A percentile compares a stretch with the other conserved stretches of the same genome.
phyloP scores from a whole-genome alignment of 208 protist genomes.

The Strigomonas galati region DNA sequence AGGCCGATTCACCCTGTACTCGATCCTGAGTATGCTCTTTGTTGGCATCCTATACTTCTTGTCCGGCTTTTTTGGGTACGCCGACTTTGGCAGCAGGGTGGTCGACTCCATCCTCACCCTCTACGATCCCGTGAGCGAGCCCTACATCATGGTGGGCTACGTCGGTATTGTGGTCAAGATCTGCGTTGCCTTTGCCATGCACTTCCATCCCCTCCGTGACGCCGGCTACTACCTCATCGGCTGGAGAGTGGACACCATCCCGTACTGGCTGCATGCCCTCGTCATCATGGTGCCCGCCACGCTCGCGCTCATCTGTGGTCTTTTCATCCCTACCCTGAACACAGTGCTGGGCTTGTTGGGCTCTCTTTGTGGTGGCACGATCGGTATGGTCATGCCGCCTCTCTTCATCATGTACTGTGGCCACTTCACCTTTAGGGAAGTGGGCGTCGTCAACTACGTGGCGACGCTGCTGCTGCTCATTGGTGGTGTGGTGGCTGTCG shows the following conservation, averaged over 20 bases:
- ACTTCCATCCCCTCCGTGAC: conserved; percentile 51
- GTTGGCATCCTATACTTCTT: conserved; percentile 52
- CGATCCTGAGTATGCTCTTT: conserved; percentile 26
- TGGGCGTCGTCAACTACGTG: conserved; percentile 36
- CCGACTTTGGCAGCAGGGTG: conserved; percentile 45
- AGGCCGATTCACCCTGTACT: conserved; percentile 32
- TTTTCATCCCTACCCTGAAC: conserved; percentile 39
- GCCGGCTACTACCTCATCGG: conserved; percentile 43
- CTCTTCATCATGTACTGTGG: conserved; percentile 66
- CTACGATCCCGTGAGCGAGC: conserved; percentile 44
- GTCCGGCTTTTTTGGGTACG: conserved; percentile 56
- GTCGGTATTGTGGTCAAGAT: conserved; percentile 60
- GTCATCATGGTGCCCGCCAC: conserved; percentile 21
- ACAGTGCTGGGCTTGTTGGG: conserved; percentile 46
- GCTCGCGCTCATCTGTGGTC: conserved; percentile 21
- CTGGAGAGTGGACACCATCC: conserved; percentile 21
- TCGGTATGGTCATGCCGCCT: conserved; percentile 51
- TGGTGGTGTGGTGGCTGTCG: conserved; percentile 31
- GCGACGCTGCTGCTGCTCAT: conserved; percentile 47
- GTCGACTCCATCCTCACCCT: conserved; percentile 32
- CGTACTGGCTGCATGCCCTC: conserved; percentile 30
- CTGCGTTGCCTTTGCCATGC: conserved; percentile 47
- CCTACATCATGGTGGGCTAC: conserved; percentile 50
- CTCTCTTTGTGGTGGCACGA: conserved; percentile 50
- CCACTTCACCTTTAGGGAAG: conserved; percentile 26